A percentile compares a stretch with the other conserved stretches of the same genome.
These are phyloP conservation scores for Saccharomycopsis javanensis DNA, from an alignment of 805 yeast species.

Conservation along the genomic window DNA sequence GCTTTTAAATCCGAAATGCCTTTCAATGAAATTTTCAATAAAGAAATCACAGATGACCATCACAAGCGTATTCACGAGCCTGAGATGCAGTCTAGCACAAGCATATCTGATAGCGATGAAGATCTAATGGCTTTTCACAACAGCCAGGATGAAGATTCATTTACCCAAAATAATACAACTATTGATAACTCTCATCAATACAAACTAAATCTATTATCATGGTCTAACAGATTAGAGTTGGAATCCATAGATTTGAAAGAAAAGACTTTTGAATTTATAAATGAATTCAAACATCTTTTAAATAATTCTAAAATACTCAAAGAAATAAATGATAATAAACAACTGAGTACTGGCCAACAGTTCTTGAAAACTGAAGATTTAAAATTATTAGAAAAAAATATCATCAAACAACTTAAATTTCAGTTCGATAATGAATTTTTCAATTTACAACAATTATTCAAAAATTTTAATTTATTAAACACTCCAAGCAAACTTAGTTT, in stretches of 20 bases:
- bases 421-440: background rate
- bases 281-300: background rate
- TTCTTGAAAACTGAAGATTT: background rate
- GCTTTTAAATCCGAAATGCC: background rate
- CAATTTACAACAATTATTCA: background rate
- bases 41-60: background rate
- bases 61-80: background rate
- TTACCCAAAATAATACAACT: background rate
- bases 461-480: conserved; percentile 1
- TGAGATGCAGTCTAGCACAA: background rate
- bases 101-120: background rate
- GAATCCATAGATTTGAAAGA: conserved; percentile 7
- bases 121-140: background rate
- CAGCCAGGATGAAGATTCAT: background rate
- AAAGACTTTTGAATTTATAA: conserved; percentile 1
- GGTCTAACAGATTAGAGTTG: conserved; percentile 13
- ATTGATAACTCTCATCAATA: background rate
- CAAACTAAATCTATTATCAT: conserved; percentile 2
- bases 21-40: background rate
- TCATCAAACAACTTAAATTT: background rate
- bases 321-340: background rate
- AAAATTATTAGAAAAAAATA: background rate
- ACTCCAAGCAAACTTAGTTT: background rate
- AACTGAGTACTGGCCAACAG: background rate
- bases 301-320: background rate